phyloP scores from a whole-genome alignment of 129 eudicot species.

The Sambucus nigra region DNA sequence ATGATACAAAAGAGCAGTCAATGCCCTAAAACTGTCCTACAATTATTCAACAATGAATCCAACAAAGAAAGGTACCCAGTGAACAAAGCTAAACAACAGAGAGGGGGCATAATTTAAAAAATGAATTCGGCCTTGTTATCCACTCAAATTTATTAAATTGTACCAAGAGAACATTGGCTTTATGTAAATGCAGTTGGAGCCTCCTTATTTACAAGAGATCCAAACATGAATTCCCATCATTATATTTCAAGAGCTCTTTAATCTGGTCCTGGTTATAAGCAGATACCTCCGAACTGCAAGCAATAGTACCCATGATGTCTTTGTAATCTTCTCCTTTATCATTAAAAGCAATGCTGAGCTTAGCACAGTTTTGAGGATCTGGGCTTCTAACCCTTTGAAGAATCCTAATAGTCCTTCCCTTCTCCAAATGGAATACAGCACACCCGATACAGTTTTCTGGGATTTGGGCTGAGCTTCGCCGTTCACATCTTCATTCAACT shows the following conservation, averaged over 20 bases:
- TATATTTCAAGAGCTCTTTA: slow-evolving; percentile 42
- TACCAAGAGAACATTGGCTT: neutral
- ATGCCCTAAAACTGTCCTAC: no score
- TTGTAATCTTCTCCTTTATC: slow-evolving; percentile 94
- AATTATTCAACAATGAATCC: no score
- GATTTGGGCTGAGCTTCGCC: slow-evolving; percentile 34
- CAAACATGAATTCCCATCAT: neutral
- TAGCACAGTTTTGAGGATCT: slow-evolving; percentile 82
- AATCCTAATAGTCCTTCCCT: slow-evolving; percentile 78
- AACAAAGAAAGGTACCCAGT: no score
- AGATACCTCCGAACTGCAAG: slow-evolving; percentile 57
- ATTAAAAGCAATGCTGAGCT: slow-evolving; percentile 90
- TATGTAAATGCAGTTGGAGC: neutral
- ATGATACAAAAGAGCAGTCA: no score
- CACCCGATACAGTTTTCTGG: slow-evolving; percentile 50
- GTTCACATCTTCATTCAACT: slow-evolving; percentile 40
- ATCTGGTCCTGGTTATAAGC: slow-evolving; percentile 33
- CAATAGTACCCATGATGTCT: slow-evolving; percentile 80
- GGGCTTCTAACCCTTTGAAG: slow-evolving; percentile 85
- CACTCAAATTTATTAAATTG: neutral
- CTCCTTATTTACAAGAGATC: neutral
- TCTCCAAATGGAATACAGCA: slow-evolving; percentile 59
- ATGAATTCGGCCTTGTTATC: neutral
- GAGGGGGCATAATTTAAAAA: no score
- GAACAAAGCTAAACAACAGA: no score